Evolutionary conservation across 2,329 filamentous ascomycete species (phyloP), one percentile per base, ranked within the genome.

Genomic region (Leptographium radiaticola): DNA sequence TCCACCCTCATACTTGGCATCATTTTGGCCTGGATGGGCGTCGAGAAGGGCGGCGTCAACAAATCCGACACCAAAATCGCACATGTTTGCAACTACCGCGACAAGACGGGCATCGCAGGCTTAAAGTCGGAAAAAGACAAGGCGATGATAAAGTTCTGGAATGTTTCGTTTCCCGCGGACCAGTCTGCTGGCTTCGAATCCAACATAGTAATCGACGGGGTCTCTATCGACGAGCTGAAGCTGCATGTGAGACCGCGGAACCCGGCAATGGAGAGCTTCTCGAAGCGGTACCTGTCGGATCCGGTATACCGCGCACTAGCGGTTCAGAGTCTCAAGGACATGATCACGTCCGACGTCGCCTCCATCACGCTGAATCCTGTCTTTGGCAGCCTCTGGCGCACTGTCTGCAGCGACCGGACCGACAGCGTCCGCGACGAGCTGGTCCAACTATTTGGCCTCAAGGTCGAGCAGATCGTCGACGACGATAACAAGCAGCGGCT

Each of bases 361-460:
- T 66, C 68, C 1, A 68, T 78, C 33, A 64, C 74, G 0, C 60
- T 75, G 10, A 77, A 77, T 53, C 72, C 74, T 0, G 67, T 77
- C 0, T 77, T 77, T 50, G 74, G 74, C 6, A 66, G 64, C 8
- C 66, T 77, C 3, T 77, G 75, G 74, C 66, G 74, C 8, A 65
- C 70, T 0, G 67, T 76, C 5, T 76, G 73, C 62, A 74, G 68
- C 47, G 73, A 77, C 59, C 66, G 71, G 4, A 56, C 59, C 1
- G 71, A 72, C 56, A 60, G 67, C 1, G 64, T 62, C 2, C 69
- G 74, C 4, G 67, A 73, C 44, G 63, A 59, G 2, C 64, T 77
- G 1, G 65, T 75, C 16, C 56, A 66, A n/a, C 60, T 65, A 0
- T 76, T 77, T 52, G 66, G 71, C 1, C 54, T 60, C 0, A 57